Conservation (phyloP, 306 rosid species). For the Dalbergia cultrata region DNA sequence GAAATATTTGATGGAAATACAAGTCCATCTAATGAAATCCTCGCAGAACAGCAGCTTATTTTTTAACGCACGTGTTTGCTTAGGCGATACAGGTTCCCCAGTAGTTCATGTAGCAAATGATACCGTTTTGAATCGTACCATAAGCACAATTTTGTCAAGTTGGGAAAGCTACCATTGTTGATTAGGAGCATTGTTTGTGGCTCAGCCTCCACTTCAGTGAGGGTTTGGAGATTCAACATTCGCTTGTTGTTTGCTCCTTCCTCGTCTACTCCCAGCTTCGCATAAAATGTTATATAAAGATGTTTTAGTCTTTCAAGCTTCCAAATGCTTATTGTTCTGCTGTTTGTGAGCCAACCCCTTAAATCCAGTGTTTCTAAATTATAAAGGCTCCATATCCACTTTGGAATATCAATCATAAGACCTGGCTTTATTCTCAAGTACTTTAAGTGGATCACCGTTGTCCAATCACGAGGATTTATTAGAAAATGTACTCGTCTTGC, state of each 20-base stretch:
- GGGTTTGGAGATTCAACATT: constrained; percentile 24
- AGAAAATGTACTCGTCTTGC: too few species aligned
- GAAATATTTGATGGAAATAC: background rate
- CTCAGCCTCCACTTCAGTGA: background rate
- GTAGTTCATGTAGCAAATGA: background rate
- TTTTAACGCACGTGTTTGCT: background rate
- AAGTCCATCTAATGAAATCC: background rate
- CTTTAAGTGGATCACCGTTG: too few species aligned
- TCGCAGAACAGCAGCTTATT: background rate
- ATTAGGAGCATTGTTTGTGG: background rate
- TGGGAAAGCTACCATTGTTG: background rate
- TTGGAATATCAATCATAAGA: too few species aligned
- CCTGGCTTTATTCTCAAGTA: too few species aligned
- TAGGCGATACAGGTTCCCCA: background rate
- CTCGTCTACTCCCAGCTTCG: background rate
- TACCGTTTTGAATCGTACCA: too few species aligned
- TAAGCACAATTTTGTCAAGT: constrained; percentile 29
- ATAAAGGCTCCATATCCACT: too few species aligned
- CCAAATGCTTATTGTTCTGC: too few species aligned
- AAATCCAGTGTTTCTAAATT: too few species aligned
- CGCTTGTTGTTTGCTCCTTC: background rate
- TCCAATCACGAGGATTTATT: too few species aligned
- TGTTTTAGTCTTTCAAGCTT: background rate
- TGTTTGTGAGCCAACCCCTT: too few species aligned
- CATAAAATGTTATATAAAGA: background rate